Evolutionary conservation across 352 stramenopile genomes (phyloP).

Genomic region (Phytophthora meadii): DNA sequence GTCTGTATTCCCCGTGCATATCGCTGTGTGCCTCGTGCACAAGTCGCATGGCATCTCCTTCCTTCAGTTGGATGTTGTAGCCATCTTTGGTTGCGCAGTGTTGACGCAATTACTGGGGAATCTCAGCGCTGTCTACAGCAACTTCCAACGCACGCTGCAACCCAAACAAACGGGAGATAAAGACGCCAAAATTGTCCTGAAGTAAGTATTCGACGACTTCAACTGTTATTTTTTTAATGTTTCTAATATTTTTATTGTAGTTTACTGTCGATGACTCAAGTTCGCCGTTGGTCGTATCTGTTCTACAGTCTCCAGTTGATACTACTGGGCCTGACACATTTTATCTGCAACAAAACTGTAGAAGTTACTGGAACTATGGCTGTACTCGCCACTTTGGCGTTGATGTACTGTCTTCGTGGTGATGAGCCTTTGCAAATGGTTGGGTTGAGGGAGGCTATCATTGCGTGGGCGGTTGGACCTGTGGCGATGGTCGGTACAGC

Average conservation of each 20-base stretch:
- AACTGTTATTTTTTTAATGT: not conserved
- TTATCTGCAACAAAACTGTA: constrained; percentile 48
- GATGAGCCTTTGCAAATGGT: constrained; percentile 46
- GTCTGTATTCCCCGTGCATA: constrained; percentile 55
- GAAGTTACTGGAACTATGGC: constrained; percentile 35
- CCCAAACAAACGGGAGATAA: constrained; percentile 41
- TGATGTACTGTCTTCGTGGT: constrained; percentile 64
- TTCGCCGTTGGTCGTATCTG: constrained; percentile 71
- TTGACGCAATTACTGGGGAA: constrained; percentile 78
- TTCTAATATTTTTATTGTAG: constrained; percentile 34
- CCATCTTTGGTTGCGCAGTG: constrained; percentile 50
- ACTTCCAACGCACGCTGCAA: constrained; percentile 70
- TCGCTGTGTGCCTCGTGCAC: constrained; percentile 61
- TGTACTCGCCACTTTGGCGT: constrained; percentile 43
- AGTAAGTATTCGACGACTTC: constrained; percentile 41
- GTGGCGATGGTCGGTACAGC: constrained; percentile 63
- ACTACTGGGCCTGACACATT: constrained; percentile 44
- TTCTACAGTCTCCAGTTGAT: constrained; percentile 59
- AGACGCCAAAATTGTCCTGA: constrained; percentile 65
- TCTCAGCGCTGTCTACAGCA: constrained; percentile 75
- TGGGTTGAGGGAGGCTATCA: constrained; percentile 60
- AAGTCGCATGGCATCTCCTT: constrained; percentile 44
- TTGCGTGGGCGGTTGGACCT: constrained; percentile 55
- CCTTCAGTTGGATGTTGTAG: constrained; percentile 50
- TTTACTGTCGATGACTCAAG: constrained; percentile 75